These are phyloP conservation scores for Rhypophila decipiens DNA, from an alignment of 495 filamentous ascomycete species.

Conservation along the genomic window DNA sequence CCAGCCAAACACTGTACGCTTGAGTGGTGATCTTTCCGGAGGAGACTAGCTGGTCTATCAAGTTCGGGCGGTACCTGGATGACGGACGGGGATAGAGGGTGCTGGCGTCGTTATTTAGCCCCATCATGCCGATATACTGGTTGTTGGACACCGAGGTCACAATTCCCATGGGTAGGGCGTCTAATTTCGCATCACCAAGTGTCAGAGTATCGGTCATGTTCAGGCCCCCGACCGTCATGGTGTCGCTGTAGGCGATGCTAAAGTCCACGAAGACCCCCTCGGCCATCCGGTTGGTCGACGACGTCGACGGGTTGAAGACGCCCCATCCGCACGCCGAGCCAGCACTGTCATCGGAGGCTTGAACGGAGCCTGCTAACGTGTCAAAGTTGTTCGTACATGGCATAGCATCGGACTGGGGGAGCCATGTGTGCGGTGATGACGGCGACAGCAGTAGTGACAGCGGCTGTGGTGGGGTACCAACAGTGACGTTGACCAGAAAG, in stretches of 20 bases:
- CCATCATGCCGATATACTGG: slow-evolving; percentile 63
- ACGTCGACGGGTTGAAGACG: slow-evolving; percentile 50
- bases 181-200: slow-evolving; percentile 54
- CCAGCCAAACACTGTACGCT: slow-evolving; percentile 79
- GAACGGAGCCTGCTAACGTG: too few relatives aligned
- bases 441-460: slow-evolving; percentile 58
- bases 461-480: slow-evolving; percentile 58
- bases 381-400: not conserved
- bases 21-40: slow-evolving; percentile 59
- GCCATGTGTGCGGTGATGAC: slow-evolving; percentile 70
- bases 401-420: slow-evolving; percentile 35
- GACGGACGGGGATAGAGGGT: too few relatives aligned
- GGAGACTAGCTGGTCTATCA: slow-evolving; percentile 60
- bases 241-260: slow-evolving; percentile 63
- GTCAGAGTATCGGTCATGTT: slow-evolving; percentile 65
- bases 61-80: slow-evolving; percentile 64
- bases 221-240: slow-evolving; percentile 54
- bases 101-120: slow-evolving; percentile 64
- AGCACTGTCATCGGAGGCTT: too few relatives aligned
- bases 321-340: slow-evolving; percentile 23
- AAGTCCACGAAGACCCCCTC: slow-evolving; percentile 51
- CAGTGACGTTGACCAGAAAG: slow-evolving; percentile 55
- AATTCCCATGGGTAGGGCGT: slow-evolving; percentile 68
- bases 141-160: slow-evolving; percentile 52
- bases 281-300: slow-evolving; percentile 56